phyloP scores from a whole-genome alignment of 1,284 basidiomycete species.

The Melampsora abietis-canadensis region DNA sequence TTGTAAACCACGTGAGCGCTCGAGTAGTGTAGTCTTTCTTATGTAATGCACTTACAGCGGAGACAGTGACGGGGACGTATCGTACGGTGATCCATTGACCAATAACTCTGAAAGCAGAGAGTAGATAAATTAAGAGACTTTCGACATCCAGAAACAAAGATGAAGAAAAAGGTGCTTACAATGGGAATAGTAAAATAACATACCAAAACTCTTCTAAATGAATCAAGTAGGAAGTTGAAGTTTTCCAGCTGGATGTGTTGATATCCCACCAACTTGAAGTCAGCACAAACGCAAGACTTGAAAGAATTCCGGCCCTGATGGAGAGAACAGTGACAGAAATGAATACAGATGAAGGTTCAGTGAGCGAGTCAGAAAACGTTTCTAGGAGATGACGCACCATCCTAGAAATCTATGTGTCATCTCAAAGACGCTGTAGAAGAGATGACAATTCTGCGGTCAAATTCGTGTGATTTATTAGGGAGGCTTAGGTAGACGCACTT shows the following conservation, averaged over 20 bases:
- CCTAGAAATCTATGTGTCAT: slow-evolving; percentile 71
- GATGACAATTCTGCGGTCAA: neutral
- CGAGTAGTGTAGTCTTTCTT: neutral
- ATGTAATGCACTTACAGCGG: slow-evolving; percentile 14
- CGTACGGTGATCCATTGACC: slow-evolving; percentile 42
- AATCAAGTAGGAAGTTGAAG: slow-evolving; percentile 60
- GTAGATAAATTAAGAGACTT: neutral
- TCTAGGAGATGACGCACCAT: slow-evolving; percentile 64
- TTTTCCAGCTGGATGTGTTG: slow-evolving; percentile 60
- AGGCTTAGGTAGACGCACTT: slow-evolving; percentile 59
- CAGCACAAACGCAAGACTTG: slow-evolving; percentile 67
- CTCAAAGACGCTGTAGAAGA: slow-evolving; percentile 63
- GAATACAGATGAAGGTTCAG: slow-evolving; percentile 59
- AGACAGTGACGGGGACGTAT: slow-evolving; percentile 32
- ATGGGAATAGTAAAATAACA: slow-evolving; percentile 66
- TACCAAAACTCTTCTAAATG: slow-evolving; percentile 72
- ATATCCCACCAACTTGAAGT: slow-evolving; percentile 63
- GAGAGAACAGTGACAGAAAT: slow-evolving; percentile 72
- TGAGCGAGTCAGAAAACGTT: slow-evolving; percentile 59
- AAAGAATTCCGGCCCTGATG: slow-evolving; percentile 64
- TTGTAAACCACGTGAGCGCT: neutral
- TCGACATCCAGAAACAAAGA: neutral
- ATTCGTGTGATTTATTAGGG: neutral
- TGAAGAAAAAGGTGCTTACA: slow-evolving; percentile 57
- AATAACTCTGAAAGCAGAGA: slow-evolving; percentile 14